Evolutionary conservation across 2,329 filamentous ascomycete genomes (phyloP), one percentile per base, ranked within the genome.

Genomic region (Microdochium trichocladiopsis): DNA sequence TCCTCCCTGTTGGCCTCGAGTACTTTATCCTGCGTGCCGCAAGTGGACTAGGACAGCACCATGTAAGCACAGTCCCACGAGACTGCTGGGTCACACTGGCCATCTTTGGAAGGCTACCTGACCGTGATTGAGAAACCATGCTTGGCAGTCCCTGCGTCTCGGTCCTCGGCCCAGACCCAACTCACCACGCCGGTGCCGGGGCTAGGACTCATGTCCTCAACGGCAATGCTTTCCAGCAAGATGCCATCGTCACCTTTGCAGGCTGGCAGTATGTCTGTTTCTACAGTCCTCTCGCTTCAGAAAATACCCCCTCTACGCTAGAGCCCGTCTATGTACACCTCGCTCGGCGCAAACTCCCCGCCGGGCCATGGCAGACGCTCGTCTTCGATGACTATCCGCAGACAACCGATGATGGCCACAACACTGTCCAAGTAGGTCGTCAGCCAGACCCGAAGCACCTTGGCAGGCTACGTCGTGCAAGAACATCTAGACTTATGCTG

Each of bases 241-340:
- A 75, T 52, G 70, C 68, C 28, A 65, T 78, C 51, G 66, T 66
- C n/a, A 72, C 74, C 1, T 74, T 72, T 58, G 69, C 69, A 48
- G 70, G 73, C 36, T 75, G 74, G 64, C 75, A 78, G 61, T 78
- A 78, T 54, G 71, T 72, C 5, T 71, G 69, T 5, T 77, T 73
- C 59, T 78, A 77, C 57, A 64, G 60, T 53, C 55, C 60, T 25
- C 49, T 61, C 9, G 51, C 60, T 1, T 53, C 47, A 16, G 51
- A 48, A 22, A 18, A n/a, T 16, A 18, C 47, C 6, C n/a, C 25
- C 25, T 16, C 12, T 6, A 9, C 12, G 4, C 10, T 28, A 25
- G 23, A 14, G 52, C 67, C 69, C n/a, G 58, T 73, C 0, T 72
- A 63, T 53, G 68, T 78, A 43, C 75, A 76, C 25, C 62, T 79